Evolutionary conservation across 2,329 filamentous ascomycete genomes (phyloP), one percentile per base, ranked within the genome.

Genomic region (Penicillium sp.): DNA sequence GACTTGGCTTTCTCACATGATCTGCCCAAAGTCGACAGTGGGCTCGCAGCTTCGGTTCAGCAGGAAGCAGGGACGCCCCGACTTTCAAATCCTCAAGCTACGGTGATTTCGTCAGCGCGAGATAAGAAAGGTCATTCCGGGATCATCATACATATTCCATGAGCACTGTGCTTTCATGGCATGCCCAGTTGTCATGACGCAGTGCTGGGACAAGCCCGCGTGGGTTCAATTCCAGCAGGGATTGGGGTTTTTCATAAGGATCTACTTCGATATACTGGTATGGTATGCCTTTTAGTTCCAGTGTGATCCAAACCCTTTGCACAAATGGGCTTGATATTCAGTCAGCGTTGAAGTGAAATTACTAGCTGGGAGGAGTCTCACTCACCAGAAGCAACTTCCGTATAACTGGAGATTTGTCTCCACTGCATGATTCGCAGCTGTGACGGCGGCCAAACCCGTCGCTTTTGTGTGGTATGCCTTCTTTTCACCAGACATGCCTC

Each of bases 221-320:
- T 2, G 89, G 88, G 63, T 92, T 93, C 49, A 91, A 84, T 60
- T 91, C 88, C 23, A 92, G 79, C 27, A 93, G 77, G 8, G 84
- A 79, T 56, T 86, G 81, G 1, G 87, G 89, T 59, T 89, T 89
- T 63, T 86, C 84, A 69, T 90, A 92, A 7, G 90, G 89, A 67
- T 95, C 89, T 44, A 90, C 86, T 73, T 96, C 91, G 64, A 91
- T 87, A 73, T 95, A 96, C 69, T 95, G 89, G 69, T 96, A 96
- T 35, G 83, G 77, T 8, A 94, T 80, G 18, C 84, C 82, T 70
- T 94, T 94, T 65, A 86, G 80, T 71, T 96, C 90, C 33, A 96
- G 80, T 1, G 90, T 89, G 60, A 96, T 94, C 91, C 91, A 96
- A 25, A 94, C 89, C 18, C 90, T 85, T 69, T 95, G 90, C 1